Evolutionary conservation across 352 stramenopile species (phyloP).

Genomic region (Pythium monospermum): DNA sequence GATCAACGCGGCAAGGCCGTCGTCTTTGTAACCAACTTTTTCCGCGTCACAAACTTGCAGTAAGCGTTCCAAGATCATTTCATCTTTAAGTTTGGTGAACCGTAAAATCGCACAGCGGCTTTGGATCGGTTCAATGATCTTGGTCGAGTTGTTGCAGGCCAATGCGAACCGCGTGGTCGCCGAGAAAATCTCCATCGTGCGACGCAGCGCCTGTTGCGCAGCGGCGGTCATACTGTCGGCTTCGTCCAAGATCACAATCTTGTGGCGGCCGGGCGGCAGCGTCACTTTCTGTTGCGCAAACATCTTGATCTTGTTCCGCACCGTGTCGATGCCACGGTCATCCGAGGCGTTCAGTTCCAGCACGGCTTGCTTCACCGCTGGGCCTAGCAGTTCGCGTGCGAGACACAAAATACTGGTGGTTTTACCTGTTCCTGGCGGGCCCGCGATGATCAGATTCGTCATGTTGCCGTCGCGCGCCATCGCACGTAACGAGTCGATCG

Average conservation of each 20-base stretch:
- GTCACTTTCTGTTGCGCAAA: slow-evolving; percentile 99
- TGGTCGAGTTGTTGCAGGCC: slow-evolving; percentile 98
- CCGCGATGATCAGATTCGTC: slow-evolving; percentile 98
- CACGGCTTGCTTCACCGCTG: slow-evolving; percentile 85
- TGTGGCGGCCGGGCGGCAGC: slow-evolving; percentile 89
- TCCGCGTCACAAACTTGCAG: slow-evolving; percentile 93
- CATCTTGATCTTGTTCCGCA: slow-evolving; percentile 98
- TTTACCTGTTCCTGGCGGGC: slow-evolving; percentile 91
- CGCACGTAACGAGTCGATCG: slow-evolving; percentile 90
- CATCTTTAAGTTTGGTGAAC: slow-evolving; percentile 94
- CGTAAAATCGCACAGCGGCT: slow-evolving; percentile 97
- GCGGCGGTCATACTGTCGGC: slow-evolving; percentile 97
- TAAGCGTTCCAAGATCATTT: slow-evolving; percentile 94
- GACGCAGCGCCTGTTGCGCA: slow-evolving; percentile 96
- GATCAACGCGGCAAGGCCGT: slow-evolving; percentile 96
- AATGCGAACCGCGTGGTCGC: slow-evolving; percentile 97
- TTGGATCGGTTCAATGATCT: slow-evolving; percentile 99
- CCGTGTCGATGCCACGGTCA: slow-evolving; percentile 87
- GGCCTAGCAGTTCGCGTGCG: slow-evolving; percentile 84
- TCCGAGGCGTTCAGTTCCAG: slow-evolving; percentile 99
- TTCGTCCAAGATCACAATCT: slow-evolving; percentile 99
- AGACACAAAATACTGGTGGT: slow-evolving; percentile 92
- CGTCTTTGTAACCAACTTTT: slow-evolving; percentile 78
- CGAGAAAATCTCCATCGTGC: slow-evolving; percentile 99
- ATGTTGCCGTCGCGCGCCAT: slow-evolving; percentile 97